Conservation (phyloP, 768 basidiomycete genomes). For the Lentinus brumalis region DNA sequence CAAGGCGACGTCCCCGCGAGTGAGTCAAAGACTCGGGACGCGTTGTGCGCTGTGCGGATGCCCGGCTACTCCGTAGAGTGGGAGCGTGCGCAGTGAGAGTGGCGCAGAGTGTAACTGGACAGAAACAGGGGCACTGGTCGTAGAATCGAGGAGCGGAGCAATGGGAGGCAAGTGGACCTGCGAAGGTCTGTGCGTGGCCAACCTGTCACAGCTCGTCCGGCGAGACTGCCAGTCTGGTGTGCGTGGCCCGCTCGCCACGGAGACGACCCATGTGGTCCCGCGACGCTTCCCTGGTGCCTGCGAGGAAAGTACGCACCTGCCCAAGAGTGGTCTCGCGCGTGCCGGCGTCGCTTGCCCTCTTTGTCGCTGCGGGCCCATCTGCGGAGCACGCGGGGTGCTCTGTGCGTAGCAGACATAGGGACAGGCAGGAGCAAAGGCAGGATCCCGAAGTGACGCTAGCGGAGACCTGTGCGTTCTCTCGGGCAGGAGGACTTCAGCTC, state of each 20-base stretch:
- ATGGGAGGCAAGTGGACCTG: constrained; percentile 33
- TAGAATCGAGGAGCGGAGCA: constrained; percentile 28
- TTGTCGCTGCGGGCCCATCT: constrained; percentile 4
- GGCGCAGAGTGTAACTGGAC: constrained; percentile 5
- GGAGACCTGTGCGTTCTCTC: constrained; percentile 44
- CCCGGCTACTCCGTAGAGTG: constrained; percentile 34
- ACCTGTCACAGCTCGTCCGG: constrained; percentile 6
- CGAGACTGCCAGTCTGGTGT: constrained; percentile 30
- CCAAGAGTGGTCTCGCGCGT: constrained; percentile 39
- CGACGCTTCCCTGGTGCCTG: constrained; percentile 55
- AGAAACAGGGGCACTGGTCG: constrained; percentile 9
- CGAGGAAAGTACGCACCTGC: constrained; percentile 17
- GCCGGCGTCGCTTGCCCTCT: constrained; percentile 54
- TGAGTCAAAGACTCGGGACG: constrained; percentile 49
- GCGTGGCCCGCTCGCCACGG: constrained; percentile 43
- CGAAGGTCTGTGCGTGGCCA: constrained; percentile 41
- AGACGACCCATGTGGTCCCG: constrained; percentile 34
- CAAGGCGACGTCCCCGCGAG: constrained; percentile 25
- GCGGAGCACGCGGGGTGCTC: constrained; percentile 15
- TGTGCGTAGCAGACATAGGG: constrained; percentile 17
- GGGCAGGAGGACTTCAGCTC: constrained; percentile 24
- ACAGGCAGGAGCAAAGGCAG: constrained; percentile 31
- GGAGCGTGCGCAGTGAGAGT: constrained; percentile 17
- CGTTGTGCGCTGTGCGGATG: constrained; percentile 41
- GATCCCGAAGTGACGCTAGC: constrained; percentile 57